Conservation (phyloP, 2,329 filamentous ascomycete genomes). For the Fusarium nelsonii region DNA sequence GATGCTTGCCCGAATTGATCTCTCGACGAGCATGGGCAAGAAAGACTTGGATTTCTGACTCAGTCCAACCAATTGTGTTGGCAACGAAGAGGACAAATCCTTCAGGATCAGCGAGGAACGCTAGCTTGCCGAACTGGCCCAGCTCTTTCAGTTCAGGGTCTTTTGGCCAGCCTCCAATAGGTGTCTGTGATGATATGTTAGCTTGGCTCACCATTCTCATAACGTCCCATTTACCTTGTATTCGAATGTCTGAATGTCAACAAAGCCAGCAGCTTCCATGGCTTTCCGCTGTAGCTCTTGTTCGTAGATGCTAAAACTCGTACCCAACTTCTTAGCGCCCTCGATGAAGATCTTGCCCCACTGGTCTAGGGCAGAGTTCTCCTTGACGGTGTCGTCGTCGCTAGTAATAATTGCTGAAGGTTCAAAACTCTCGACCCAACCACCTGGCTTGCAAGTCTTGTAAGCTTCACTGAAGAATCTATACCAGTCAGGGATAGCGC, state of each 20-base stretch:
- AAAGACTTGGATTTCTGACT: conserved; percentile 11
- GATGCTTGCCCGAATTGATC: conserved; percentile 6
- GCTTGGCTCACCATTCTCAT: background rate
- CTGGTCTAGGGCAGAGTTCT: conserved; percentile 14
- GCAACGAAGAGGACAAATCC: conserved; percentile 18
- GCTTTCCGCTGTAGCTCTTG: conserved; percentile 10
- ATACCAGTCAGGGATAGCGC: conserved; percentile 17
- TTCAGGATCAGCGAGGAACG: conserved; percentile 13
- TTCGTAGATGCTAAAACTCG: conserved; percentile 3
- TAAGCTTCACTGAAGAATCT: conserved; percentile 12
- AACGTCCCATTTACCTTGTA: background rate
- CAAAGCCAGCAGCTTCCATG: conserved; percentile 21
- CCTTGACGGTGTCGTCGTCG: conserved; percentile 13
- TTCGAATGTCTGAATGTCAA: conserved; percentile 14
- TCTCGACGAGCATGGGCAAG: conserved; percentile 15
- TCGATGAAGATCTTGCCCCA: conserved; percentile 25
- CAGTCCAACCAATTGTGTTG: conserved; percentile 14
- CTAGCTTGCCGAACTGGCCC: conserved; percentile 6
- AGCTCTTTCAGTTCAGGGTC: conserved; percentile 9
- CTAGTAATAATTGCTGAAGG: conserved; percentile 13
- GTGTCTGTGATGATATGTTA: background rate
- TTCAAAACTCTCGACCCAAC: conserved; percentile 17
- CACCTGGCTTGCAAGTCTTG: conserved; percentile 18
- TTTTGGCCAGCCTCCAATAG: conserved; percentile 17
- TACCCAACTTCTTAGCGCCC: conserved; percentile 12